These are phyloP conservation scores for Cladophialophora chaetospira DNA, from an alignment of 2,329 filamentous ascomycete species.

Conservation along the genomic window DNA sequence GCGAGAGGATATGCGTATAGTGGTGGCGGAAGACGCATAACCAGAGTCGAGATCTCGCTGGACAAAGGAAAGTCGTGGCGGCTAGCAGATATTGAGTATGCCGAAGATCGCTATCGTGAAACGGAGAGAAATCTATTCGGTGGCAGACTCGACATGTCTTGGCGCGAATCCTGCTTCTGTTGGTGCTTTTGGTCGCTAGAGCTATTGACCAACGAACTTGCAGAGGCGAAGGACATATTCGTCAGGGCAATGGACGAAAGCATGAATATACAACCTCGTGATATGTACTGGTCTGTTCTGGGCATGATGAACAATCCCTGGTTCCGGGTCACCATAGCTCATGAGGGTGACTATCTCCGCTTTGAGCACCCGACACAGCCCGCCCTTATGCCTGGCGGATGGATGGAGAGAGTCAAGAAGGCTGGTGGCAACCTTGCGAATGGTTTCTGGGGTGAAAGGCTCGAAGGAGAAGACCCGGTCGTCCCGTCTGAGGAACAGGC, in stretches of 20 bases:
- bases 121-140: constrained; percentile 68
- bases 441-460: constrained; percentile 79
- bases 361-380: constrained; percentile 92
- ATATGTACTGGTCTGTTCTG: constrained; percentile 94
- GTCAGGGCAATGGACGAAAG: constrained; percentile 88
- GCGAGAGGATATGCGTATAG: constrained; percentile 83
- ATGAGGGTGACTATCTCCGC: constrained; percentile 63
- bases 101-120: constrained; percentile 80
- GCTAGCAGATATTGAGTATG: constrained; percentile 75
- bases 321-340: constrained; percentile 78
- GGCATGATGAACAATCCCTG: constrained; percentile 99
- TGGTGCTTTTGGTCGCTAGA: constrained; percentile 90
- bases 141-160: constrained; percentile 75
- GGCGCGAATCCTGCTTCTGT: constrained; percentile 80
- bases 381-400: constrained; percentile 73
- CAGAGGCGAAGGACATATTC: constrained; percentile 69
- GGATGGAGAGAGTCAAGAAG: constrained; percentile 92
- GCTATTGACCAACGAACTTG: constrained; percentile 64
- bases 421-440: constrained; percentile 77
- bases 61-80: constrained; percentile 81
- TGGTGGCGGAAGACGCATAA: constrained; percentile 81
- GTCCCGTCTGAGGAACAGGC: constrained; percentile 52
- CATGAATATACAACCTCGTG: constrained; percentile 81
- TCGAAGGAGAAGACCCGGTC: constrained; percentile 54
- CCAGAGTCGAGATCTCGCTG: constrained; percentile 77